These are phyloP conservation scores for Lophiotrema nucula DNA, from an alignment of 495 filamentous ascomycete genomes.

Conservation along the genomic window DNA sequence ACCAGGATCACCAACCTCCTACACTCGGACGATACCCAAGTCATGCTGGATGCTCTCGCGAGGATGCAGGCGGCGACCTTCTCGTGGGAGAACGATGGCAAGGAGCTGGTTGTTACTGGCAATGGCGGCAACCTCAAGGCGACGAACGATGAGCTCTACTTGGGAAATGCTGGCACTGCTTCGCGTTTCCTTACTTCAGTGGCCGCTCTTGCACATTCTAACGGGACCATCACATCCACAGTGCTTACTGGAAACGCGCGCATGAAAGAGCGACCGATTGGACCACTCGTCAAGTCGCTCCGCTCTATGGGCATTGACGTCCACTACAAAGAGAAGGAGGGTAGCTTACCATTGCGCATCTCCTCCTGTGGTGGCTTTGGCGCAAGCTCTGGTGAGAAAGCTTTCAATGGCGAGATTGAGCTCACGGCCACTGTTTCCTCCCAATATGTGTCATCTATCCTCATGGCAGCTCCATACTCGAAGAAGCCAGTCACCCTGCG, in stretches of 20 bases:
- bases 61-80: slow-evolving; percentile 86
- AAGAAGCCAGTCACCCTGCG: slow-evolving; percentile 88
- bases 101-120: slow-evolving; percentile 83
- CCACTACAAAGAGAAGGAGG: slow-evolving; percentile 75
- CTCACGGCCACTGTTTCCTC: slow-evolving; percentile 92
- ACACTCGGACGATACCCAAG: slow-evolving; percentile 95
- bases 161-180: slow-evolving; percentile 96
- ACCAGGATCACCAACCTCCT: slow-evolving; percentile 89
- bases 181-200: slow-evolving; percentile 94
- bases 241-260: slow-evolving; percentile 89
- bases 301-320: slow-evolving; percentile 77
- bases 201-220: slow-evolving; percentile 74
- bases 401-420: slow-evolving; percentile 64
- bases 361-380: slow-evolving; percentile 79
- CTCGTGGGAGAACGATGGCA: slow-evolving; percentile 90
- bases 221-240: slow-evolving; percentile 58
- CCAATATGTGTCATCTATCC: slow-evolving; percentile 92
- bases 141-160: slow-evolving; percentile 72
- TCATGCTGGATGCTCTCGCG: slow-evolving; percentile 87
- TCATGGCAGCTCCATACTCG: slow-evolving; percentile 97
- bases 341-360: slow-evolving; percentile 81
- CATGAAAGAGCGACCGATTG: slow-evolving; percentile 95
- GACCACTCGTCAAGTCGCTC: slow-evolving; percentile 88
- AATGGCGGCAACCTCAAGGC: slow-evolving; percentile 83
- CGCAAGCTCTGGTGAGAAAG: slow-evolving; percentile 51